Conservation (phyloP, 192 early-diverging fungal genomes). For the Coemansia sp. region DNA sequence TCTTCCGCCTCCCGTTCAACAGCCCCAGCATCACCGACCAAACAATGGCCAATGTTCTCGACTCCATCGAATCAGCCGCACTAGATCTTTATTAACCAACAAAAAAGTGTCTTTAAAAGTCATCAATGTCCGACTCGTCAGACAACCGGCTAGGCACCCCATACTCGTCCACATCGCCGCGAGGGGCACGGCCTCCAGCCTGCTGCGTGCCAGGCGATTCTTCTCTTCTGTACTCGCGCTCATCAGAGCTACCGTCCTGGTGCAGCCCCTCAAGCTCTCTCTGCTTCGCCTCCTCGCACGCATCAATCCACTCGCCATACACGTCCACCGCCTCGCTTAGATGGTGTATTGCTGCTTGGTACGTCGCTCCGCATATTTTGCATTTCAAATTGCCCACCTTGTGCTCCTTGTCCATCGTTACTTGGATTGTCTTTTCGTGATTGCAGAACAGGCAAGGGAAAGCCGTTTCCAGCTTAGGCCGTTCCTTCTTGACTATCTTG, state of each 20-base stretch:
- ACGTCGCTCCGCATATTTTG: constrained; percentile 73
- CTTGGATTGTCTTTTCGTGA: constrained; percentile 77
- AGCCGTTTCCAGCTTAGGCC: constrained; percentile 66
- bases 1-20: constrained; percentile 76
- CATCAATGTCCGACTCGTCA: constrained; percentile 37
- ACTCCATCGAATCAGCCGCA: constrained; percentile 58
- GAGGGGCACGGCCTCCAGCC: neutral
- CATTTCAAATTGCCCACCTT: constrained; percentile 78
- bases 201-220: neutral
- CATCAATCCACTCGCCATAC: constrained; percentile 89
- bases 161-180: constrained; percentile 14
- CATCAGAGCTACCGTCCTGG: neutral
- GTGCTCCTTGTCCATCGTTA: constrained; percentile 65
- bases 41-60: constrained; percentile 55
- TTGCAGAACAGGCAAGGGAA: constrained; percentile 88
- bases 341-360: constrained; percentile 67
- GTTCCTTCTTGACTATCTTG: constrained; percentile 66
- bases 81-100: constrained; percentile 1
- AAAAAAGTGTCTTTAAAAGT: constrained; percentile 13
- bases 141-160: constrained; percentile 32
- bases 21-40: constrained; percentile 57
- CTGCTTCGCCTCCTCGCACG: constrained; percentile 65
- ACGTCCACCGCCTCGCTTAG: constrained; percentile 84
- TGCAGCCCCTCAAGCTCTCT: constrained; percentile 4
- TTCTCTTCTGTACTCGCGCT: neutral